phyloP scores from a whole-genome alignment of 2,329 filamentous ascomycete genomes.

The Fusarium secorum region DNA sequence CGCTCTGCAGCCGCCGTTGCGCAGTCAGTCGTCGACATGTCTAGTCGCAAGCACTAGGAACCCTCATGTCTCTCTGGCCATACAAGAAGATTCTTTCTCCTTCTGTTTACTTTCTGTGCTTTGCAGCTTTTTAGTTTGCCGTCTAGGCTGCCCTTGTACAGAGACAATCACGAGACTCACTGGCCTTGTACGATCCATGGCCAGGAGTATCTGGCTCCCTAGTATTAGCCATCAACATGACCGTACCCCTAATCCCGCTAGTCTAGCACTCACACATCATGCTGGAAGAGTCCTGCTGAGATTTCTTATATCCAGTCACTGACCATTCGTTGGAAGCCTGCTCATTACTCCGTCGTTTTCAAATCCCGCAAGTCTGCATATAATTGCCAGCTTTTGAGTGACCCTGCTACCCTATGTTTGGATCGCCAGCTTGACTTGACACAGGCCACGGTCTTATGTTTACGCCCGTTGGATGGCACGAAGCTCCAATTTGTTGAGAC shows the following conservation, averaged over 20 bases:
- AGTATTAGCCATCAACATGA: not conserved
- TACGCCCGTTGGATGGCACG: too few relatives aligned
- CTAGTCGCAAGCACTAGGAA: not conserved
- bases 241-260: not conserved
- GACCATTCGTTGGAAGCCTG: not conserved
- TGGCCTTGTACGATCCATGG: not conserved
- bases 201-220: not conserved
- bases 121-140: not conserved
- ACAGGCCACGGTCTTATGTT: not conserved
- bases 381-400: not conserved
- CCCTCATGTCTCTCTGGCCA: not conserved
- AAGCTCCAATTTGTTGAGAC: not conserved
- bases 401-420: not conserved
- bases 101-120: not conserved
- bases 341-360: not conserved
- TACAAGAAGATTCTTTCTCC: not conserved
- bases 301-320: not conserved
- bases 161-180: not conserved
- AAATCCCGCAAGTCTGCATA: not conserved
- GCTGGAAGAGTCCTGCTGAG: not conserved
- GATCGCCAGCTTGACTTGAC: not conserved
- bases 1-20: not conserved
- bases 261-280: not conserved
- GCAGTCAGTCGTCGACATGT: not conserved
- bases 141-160: not conserved